Percentiles rank a stretch among this genome's conserved stretches.
Evolutionary conservation across 2,329 filamentous ascomycete genomes (phyloP).

Genomic region (Epichloe baconii): DNA sequence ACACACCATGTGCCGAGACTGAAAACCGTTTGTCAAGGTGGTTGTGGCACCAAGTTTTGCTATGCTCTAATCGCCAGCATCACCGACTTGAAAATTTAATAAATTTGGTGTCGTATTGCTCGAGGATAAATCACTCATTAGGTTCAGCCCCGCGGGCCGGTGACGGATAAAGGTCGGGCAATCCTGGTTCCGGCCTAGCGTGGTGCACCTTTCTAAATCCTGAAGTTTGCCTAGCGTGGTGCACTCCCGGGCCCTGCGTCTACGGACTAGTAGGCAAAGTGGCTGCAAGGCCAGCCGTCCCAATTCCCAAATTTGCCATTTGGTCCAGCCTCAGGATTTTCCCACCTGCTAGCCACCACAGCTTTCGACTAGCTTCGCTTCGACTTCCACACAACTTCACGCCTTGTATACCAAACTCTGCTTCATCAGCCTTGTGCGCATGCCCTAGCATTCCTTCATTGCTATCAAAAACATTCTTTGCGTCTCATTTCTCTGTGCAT

Average conservation of each 20-base stretch:
- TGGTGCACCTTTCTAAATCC: no score
- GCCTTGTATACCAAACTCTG: conserved; percentile 3
- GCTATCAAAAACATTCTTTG: conserved; percentile 4
- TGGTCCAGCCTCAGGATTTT: conserved; percentile 22
- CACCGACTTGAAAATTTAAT: no score
- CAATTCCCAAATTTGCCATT: conserved; percentile 21
- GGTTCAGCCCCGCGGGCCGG: conserved; percentile 19
- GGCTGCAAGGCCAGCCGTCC: conserved; percentile 10
- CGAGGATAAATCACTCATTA: conserved; percentile 8
- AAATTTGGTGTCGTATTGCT: no score
- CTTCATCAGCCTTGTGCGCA: conserved; percentile 4
- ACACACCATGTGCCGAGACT: neutral
- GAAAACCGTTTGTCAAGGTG: neutral
- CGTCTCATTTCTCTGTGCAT: conserved; percentile 1
- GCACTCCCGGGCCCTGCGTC: neutral
- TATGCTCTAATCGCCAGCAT: no score
- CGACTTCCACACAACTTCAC: conserved; percentile 7
- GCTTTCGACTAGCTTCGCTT: conserved; percentile 7
- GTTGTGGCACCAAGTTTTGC: no score
- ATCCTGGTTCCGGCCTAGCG: neutral
- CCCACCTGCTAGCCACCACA: conserved; percentile 10
- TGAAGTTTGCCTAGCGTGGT: no score
- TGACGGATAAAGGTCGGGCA: conserved; percentile 19
- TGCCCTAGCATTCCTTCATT: conserved; percentile 4
- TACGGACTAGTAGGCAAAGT: neutral